Conservation (phyloP, 805 yeast species). For the Suhomyces kilbournensis region DNA sequence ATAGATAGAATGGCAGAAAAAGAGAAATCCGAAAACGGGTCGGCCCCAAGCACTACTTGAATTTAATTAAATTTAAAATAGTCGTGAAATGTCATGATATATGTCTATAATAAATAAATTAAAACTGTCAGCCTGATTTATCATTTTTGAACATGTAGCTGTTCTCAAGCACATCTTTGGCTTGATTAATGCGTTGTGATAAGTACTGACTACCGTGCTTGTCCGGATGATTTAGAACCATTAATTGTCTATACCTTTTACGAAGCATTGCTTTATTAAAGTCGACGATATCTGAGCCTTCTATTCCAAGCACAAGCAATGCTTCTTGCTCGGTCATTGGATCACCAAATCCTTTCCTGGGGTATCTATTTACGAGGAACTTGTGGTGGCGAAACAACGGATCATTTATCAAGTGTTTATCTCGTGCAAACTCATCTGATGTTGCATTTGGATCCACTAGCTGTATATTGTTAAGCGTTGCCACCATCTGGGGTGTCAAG, state of each 20-base stretch:
- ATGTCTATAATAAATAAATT: background rate
- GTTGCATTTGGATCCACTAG: background rate
- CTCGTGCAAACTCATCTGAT: constrained; percentile 1
- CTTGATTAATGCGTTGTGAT: constrained; percentile 42
- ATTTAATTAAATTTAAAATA: background rate
- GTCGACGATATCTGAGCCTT: constrained; percentile 33
- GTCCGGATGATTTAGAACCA: constrained; percentile 44
- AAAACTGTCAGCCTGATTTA: background rate
- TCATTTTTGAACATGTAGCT: constrained; percentile 32
- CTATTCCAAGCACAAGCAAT: constrained; percentile 37
- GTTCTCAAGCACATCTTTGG: constrained; percentile 38
- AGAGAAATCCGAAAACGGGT: background rate
- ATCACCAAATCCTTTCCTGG: constrained; percentile 27
- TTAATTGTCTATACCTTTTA: constrained; percentile 36
- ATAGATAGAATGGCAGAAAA: background rate
- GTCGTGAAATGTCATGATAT: background rate
- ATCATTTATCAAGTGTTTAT: constrained; percentile 4
- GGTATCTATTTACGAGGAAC: constrained; percentile 17
- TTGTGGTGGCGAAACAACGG: constrained; percentile 12
- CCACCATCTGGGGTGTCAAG: constrained; percentile 35
- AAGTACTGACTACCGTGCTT: constrained; percentile 38
- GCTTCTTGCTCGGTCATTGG: constrained; percentile 47
- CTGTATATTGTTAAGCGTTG: constrained; percentile 30
- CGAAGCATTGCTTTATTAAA: constrained; percentile 25
- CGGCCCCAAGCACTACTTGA: background rate